A percentile compares a stretch with the other conserved stretches of the same genome.
These are phyloP conservation scores for Beauveria pseudobassiana DNA, from an alignment of 2,329 filamentous ascomycete species.

Conservation along the genomic window DNA sequence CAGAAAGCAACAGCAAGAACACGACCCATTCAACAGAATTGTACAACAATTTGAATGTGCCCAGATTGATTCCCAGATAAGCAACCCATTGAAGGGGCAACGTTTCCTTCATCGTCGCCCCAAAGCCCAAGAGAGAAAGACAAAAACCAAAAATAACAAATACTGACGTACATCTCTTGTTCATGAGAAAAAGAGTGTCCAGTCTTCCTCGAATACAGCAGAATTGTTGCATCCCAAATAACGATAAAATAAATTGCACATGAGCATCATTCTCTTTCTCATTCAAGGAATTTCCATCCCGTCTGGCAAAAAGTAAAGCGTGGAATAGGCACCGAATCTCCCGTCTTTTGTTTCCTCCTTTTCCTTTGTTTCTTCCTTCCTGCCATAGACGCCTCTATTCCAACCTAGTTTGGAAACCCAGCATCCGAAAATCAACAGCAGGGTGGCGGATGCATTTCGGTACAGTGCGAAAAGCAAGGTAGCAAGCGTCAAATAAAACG, in stretches of 20 bases:
- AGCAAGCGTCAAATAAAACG: neutral
- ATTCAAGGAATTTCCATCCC: neutral
- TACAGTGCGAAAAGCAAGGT: neutral
- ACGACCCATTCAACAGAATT: slow-evolving; percentile 12
- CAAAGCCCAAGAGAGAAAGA: neutral
- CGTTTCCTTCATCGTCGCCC: neutral
- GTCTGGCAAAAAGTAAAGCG: neutral
- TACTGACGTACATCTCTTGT: neutral
- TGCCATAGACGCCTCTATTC: slow-evolving; percentile 32
- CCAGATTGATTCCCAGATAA: neutral
- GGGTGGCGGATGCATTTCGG: neutral
- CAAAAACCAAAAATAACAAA: slow-evolving; percentile 1
- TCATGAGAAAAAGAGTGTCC: neutral
- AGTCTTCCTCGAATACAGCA: neutral
- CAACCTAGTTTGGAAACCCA: slow-evolving; percentile 17
- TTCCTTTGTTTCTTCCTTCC: slow-evolving; percentile 6
- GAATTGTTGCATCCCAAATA: neutral
- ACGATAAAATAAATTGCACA: neutral
- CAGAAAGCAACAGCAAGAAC: neutral
- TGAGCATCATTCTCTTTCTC: neutral
- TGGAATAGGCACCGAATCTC: neutral
- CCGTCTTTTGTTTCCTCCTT: neutral
- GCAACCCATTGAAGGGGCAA: neutral
- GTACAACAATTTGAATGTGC: slow-evolving; percentile 11
- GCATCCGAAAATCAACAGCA: slow-evolving; percentile 37